Evolutionary conservation across 192 early-diverging fungal genomes (phyloP), one percentile per base, ranked within the genome.

Genomic region (Coemansia sp.): DNA sequence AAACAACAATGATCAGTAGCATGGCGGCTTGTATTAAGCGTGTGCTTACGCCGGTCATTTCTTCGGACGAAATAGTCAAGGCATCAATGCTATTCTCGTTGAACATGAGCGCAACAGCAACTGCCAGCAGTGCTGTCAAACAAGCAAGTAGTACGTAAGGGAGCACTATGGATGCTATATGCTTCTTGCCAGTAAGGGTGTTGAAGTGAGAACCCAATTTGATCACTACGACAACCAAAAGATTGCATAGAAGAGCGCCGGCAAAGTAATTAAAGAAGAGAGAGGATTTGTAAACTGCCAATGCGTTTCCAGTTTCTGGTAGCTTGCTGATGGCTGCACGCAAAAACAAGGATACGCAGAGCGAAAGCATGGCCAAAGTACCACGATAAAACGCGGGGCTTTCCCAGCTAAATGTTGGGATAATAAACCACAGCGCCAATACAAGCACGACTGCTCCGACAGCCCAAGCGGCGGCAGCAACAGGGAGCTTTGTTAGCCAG

Each of bases 401-500:
- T 30, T 47, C n/a, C 46, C 46, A 47, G 4, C 11, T 47, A 8
- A 19, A 30, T 19, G 46, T 19, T 6, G 30, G 46, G 3, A 33
- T 15, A 9, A 47, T 11, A 15, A 47, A 33, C 46, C 46, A 47
- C 6, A 45, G 15, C 9, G 35, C 45, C 23, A 57, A 9, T 17
- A 28, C 36, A 6, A 65, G 32, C 10, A 33, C 39, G 0, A 51
- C 5, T 2, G 24, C 37, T 14, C 64, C 64, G 8, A 59, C 36
- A 6, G 26, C 48, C 64, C 64, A 67, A 15, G 36, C 26, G 1
- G 52, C 27, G 0, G 51, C 50, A 7, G 39, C 19, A n/a, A 9
- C 52, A 0, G 64, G 64, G 5, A 18, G 27, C n/a, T 44, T 5
- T 2, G 27, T 40, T 10, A 67, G 38, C 64, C 64, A 67, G 51